Conservation (phyloP, 441 rosid genomes). For the Syzygium syzygioides region DNA sequence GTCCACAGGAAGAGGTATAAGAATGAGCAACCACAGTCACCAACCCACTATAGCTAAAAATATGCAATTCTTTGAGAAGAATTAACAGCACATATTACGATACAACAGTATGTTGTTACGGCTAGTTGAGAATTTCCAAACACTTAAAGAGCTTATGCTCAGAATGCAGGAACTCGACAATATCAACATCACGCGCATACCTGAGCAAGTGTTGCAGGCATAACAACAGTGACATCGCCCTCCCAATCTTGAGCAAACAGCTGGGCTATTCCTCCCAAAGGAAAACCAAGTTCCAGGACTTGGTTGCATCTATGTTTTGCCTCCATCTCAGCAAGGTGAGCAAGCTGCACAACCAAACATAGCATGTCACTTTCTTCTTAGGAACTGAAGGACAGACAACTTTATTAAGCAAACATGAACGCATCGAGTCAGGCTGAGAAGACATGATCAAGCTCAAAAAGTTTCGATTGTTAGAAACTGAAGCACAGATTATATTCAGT, state of each 20-base stretch:
- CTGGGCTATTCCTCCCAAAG: slow-evolving; percentile 82
- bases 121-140: no score
- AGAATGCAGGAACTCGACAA: not conserved
- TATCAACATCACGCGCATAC: slow-evolving; percentile 21
- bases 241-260: slow-evolving; percentile 99
- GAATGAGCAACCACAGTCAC: not conserved
- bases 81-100: not conserved
- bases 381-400: not conserved
- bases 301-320: slow-evolving; percentile 94
- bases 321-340: slow-evolving; percentile 90
- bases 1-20: slow-evolving; percentile 6
- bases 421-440: not conserved
- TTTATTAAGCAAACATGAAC: not conserved
- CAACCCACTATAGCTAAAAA: not conserved
- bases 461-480: not conserved
- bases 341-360: slow-evolving; percentile 44
- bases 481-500: not conserved
- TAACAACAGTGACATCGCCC: slow-evolving; percentile 93
- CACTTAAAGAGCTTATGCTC: not conserved
- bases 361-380: not conserved
- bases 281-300: slow-evolving; percentile 84
- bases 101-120: not conserved
- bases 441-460: not conserved
- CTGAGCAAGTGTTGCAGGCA: slow-evolving; percentile 97
- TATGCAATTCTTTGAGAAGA: not conserved